Percentiles rank a stretch among this genome's conserved stretches.
These are phyloP conservation scores for Cadophora malorum DNA, from an alignment of 2,329 filamentous ascomycete genomes.

Conservation along the genomic window DNA sequence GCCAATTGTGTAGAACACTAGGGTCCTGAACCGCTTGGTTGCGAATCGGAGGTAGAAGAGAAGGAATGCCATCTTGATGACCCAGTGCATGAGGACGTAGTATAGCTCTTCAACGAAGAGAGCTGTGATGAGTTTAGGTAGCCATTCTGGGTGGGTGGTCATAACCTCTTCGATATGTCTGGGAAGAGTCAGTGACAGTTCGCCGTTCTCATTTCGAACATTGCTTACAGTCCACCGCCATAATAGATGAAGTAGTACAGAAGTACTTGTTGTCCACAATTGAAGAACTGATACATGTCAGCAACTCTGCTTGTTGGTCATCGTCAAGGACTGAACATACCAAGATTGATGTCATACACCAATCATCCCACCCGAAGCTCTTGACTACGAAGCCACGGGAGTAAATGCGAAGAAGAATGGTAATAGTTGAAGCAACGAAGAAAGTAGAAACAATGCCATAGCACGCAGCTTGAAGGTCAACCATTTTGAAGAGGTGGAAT, in stretches of 20 bases:
- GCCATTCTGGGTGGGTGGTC: constrained; percentile 24
- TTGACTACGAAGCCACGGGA: constrained; percentile 23
- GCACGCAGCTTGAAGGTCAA: constrained; percentile 22
- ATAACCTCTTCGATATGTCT: constrained; percentile 3
- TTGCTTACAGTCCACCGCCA: constrained; percentile 27
- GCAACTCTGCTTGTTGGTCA: neutral
- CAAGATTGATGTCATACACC: constrained; percentile 28
- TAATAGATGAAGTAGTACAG: constrained; percentile 29
- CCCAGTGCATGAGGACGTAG: constrained; percentile 45
- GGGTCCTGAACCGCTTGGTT: constrained; percentile 36
- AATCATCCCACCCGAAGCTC: constrained; percentile 32
- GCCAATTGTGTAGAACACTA: constrained; percentile 41
- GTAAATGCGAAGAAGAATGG: constrained; percentile 28
- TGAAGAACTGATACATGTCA: constrained; percentile 29
- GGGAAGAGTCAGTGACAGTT: neutral
- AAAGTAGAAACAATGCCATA: constrained; percentile 27
- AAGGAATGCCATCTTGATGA: constrained; percentile 46
- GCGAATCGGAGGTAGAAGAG: constrained; percentile 45
- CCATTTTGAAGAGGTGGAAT: constrained; percentile 15
- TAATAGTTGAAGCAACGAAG: constrained; percentile 23
- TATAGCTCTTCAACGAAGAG: constrained; percentile 46
- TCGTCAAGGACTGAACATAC: neutral
- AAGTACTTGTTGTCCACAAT: constrained; percentile 29
- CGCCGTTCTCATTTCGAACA: too few relatives aligned
- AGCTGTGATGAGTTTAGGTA: constrained; percentile 29